Conservation (phyloP, 306 rosid species). For the Bauhinia variegata region DNA sequence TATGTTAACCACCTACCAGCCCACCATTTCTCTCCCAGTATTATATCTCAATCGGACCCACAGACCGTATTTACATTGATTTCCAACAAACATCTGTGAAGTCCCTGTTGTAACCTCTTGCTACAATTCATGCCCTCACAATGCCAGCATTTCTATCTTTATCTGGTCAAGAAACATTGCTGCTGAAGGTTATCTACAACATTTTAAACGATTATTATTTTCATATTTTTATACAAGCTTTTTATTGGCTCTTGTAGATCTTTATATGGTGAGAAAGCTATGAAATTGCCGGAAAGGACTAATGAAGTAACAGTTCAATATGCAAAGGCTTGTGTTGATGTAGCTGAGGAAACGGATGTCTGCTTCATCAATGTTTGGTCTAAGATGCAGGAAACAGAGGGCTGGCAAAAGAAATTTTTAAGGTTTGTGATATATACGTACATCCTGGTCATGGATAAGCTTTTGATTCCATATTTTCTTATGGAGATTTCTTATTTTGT, state of each 20-base stretch:
- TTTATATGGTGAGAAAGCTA: conserved; percentile 67
- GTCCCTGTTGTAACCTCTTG: too few species aligned
- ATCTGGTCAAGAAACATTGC: too few species aligned
- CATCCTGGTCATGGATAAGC: background rate
- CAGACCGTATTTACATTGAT: too few species aligned
- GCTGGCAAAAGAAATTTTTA: conserved; percentile 82
- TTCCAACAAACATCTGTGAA: too few species aligned
- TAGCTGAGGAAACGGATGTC: conserved; percentile 69
- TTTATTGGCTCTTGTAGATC: conserved; percentile 59
- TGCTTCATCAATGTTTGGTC: conserved; percentile 77
- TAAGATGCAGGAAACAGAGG: conserved; percentile 86
- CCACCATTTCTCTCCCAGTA: too few species aligned
- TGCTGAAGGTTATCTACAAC: background rate
- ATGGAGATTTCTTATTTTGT: too few species aligned
- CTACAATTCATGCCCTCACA: too few species aligned
- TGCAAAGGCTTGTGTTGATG: conserved; percentile 72
- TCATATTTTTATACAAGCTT: conserved; percentile 27
- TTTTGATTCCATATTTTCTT: background rate
- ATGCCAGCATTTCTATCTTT: too few species aligned
- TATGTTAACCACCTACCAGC: too few species aligned
- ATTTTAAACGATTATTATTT: conserved; percentile 9
- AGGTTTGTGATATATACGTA: conserved; percentile 60
- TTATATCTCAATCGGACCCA: too few species aligned
- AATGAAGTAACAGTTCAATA: conserved; percentile 77
- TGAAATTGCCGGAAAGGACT: conserved; percentile 69